These are phyloP conservation scores for Aspergillus bridgeri DNA, from an alignment of 495 filamentous ascomycete genomes.

Conservation along the genomic window DNA sequence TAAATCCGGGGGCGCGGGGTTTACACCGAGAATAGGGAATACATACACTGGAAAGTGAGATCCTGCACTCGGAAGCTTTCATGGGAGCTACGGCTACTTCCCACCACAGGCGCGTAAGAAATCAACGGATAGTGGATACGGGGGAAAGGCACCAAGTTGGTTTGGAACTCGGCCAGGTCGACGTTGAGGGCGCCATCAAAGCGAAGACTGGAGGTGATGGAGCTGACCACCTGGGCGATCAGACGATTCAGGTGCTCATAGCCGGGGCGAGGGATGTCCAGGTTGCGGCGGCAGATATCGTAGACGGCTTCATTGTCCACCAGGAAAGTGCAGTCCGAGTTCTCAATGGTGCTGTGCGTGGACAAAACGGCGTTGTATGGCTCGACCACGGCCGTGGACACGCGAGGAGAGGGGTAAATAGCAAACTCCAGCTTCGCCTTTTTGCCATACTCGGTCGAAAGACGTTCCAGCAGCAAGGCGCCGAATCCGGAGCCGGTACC, in stretches of 20 bases:
- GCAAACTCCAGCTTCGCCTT: slow-evolving; percentile 94
- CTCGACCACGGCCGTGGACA: slow-evolving; percentile 86
- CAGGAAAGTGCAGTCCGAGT: slow-evolving; percentile 89
- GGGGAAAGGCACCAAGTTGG: slow-evolving; percentile 87
- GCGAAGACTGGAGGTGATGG: slow-evolving; percentile 84
- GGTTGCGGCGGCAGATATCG: slow-evolving; percentile 84
- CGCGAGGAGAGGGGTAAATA: slow-evolving; percentile 81
- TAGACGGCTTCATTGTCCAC: slow-evolving; percentile 94
- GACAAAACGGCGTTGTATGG: slow-evolving; percentile 91
- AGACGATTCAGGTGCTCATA: slow-evolving; percentile 88
- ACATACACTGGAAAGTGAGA: slow-evolving; percentile 78
- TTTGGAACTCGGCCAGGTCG: slow-evolving; percentile 93
- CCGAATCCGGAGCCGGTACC: slow-evolving; percentile 91
- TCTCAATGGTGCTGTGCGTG: slow-evolving; percentile 91
- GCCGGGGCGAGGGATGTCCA: slow-evolving; percentile 81
- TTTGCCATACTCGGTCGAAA: slow-evolving; percentile 87
- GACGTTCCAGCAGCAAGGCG: slow-evolving; percentile 80
- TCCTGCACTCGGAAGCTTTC: slow-evolving; percentile 91
- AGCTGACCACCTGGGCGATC: slow-evolving; percentile 89
- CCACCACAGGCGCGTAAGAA: slow-evolving; percentile 84
- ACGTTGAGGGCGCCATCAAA: slow-evolving; percentile 92
- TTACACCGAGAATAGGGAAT: not conserved
- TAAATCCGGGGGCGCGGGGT: slow-evolving; percentile 25
- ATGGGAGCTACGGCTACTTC: slow-evolving; percentile 74
- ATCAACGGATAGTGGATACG: slow-evolving; percentile 91